phyloP scores from a whole-genome alignment of 495 filamentous ascomycete genomes.

The Cercophora samala region DNA sequence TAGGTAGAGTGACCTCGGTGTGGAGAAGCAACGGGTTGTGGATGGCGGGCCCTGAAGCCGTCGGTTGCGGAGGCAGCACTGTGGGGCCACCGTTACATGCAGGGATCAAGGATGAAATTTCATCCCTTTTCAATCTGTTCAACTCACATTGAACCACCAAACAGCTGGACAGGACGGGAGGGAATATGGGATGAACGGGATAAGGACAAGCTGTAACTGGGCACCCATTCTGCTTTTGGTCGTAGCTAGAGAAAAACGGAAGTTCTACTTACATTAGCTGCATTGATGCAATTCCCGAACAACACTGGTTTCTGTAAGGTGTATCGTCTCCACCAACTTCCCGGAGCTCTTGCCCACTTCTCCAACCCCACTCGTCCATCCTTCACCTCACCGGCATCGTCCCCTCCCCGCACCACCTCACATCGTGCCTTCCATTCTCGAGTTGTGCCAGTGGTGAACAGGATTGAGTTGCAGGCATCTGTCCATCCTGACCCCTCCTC shows the following conservation, averaged over 20 bases:
- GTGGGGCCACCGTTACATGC: neutral
- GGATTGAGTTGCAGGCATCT: neutral
- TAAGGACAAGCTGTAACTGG: neutral
- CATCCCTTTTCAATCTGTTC: conserved; percentile 9
- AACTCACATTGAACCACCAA: conserved; percentile 3
- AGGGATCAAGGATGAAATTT: conserved; percentile 9
- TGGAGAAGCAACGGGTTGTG: conserved; percentile 9
- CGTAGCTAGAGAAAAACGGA: neutral
- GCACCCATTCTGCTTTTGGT: neutral
- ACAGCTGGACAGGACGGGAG: neutral
- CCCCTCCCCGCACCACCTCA: conserved; percentile 10
- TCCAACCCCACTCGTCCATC: conserved; percentile 1
- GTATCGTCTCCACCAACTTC: conserved; percentile 1
- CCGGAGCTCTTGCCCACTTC: conserved; percentile 14
- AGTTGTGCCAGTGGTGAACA: neutral
- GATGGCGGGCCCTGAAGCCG: conserved; percentile 11
- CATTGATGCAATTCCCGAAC: conserved; percentile 5
- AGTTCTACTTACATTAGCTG: neutral
- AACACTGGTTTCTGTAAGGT: neutral
- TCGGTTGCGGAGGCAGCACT: neutral
- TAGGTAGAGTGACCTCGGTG: neutral
- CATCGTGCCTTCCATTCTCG: neutral
- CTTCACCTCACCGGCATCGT: conserved; percentile 5
- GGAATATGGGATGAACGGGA: neutral
- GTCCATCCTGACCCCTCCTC: neutral